Evolutionary conservation across 2,329 filamentous ascomycete genomes (phyloP).

Genomic region (Aspergillus ruber): DNA sequence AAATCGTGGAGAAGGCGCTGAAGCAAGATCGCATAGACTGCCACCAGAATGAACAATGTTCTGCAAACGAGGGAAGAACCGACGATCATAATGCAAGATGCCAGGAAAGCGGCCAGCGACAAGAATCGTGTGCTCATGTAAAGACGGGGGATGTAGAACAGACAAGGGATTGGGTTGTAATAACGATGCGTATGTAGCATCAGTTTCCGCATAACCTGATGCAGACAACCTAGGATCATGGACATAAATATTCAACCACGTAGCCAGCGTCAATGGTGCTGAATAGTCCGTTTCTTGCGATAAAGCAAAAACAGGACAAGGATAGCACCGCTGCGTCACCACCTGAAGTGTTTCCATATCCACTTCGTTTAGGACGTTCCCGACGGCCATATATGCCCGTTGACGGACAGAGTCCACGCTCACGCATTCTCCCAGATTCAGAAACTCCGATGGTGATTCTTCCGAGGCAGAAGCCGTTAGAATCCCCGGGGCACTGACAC

Average conservation of each 20-base stretch:
- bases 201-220: slow-evolving; percentile 28
- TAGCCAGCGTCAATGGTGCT: slow-evolving; percentile 76
- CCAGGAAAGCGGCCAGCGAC: slow-evolving; percentile 83
- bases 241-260: slow-evolving; percentile 71
- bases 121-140: slow-evolving; percentile 70
- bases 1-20: slow-evolving; percentile 51
- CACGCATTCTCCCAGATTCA: slow-evolving; percentile 68
- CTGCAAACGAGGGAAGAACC: slow-evolving; percentile 71
- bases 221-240: slow-evolving; percentile 61
- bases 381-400: slow-evolving; percentile 73
- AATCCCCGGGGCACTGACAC: slow-evolving; percentile 59
- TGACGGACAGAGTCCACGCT: slow-evolving; percentile 64
- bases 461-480: slow-evolving; percentile 65
- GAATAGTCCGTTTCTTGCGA: slow-evolving; percentile 60
- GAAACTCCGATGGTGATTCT: slow-evolving; percentile 34
- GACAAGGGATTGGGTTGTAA: slow-evolving; percentile 75
- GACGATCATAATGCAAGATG: slow-evolving; percentile 81
- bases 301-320: slow-evolving; percentile 76
- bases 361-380: slow-evolving; percentile 70
- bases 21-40: slow-evolving; percentile 65
- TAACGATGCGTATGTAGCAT: slow-evolving; percentile 59
- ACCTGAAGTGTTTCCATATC: slow-evolving; percentile 68
- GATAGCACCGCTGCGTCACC: slow-evolving; percentile 64
- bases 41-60: slow-evolving; percentile 80
- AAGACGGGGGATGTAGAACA: slow-evolving; percentile 67